Percentiles rank a stretch among this genome's conserved stretches.
phyloP scores from a whole-genome alignment of 805 yeast genomes.

The Kregervanrija fluxuum region DNA sequence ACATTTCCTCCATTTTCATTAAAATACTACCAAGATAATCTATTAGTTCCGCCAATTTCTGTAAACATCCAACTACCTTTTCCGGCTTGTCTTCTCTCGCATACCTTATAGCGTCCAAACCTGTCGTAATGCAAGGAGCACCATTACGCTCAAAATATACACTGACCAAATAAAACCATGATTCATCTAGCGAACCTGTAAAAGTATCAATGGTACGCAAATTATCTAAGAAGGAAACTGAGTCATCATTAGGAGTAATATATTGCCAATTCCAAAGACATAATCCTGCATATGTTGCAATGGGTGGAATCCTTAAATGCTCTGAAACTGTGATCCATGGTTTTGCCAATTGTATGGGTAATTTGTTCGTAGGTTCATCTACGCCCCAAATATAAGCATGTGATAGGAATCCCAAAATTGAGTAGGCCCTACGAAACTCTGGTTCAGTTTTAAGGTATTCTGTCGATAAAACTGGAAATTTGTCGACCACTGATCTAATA shows the following conservation, averaged over 20 bases:
- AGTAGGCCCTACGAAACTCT: slow-evolving; percentile 74
- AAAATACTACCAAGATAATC: slow-evolving; percentile 67
- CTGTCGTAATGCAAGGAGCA: slow-evolving; percentile 59
- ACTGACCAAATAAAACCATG: slow-evolving; percentile 89
- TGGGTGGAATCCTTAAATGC: slow-evolving; percentile 67
- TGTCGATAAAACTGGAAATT: slow-evolving; percentile 49
- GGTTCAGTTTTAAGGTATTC: slow-evolving; percentile 35
- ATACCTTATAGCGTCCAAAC: slow-evolving; percentile 57
- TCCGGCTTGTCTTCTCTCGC: slow-evolving; percentile 40
- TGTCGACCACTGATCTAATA: slow-evolving; percentile 57
- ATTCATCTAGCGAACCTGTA: slow-evolving; percentile 86
- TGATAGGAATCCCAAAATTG: slow-evolving; percentile 67
- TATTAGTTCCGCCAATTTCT: slow-evolving; percentile 64
- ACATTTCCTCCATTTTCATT: slow-evolving; percentile 83
- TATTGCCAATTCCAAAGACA: slow-evolving; percentile 83
- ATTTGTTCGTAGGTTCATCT: slow-evolving; percentile 47
- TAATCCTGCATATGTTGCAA: slow-evolving; percentile 82
- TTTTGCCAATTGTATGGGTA: slow-evolving; percentile 62
- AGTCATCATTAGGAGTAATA: slow-evolving; percentile 39
- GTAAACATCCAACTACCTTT: slow-evolving; percentile 40
- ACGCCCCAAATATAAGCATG: slow-evolving; percentile 91
- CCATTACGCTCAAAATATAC: slow-evolving; percentile 82
- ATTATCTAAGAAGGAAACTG: slow-evolving; percentile 42
- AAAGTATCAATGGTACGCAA: slow-evolving; percentile 76
- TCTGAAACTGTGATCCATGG: slow-evolving; percentile 61